Conservation (phyloP, 768 basidiomycete species). For the Nidula microcarpa region DNA sequence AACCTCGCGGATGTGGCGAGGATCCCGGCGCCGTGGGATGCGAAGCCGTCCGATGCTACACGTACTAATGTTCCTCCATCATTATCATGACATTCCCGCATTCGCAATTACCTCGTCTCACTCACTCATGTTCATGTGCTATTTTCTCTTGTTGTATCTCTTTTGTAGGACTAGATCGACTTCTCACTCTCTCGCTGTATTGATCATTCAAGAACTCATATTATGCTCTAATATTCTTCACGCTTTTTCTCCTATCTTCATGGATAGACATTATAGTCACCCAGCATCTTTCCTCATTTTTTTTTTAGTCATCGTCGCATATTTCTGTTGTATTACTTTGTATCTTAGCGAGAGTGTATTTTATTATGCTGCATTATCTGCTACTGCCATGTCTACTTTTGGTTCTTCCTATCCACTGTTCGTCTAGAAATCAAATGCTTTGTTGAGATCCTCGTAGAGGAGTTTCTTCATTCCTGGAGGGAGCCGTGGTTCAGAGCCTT, state of each 20-base stretch:
- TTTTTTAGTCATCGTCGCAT: background rate
- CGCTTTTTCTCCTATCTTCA: background rate
- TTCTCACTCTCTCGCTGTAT: background rate
- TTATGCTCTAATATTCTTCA: background rate
- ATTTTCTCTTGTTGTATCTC: background rate
- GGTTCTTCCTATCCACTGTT: background rate
- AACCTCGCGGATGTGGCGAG: constrained; percentile 74
- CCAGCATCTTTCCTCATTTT: background rate
- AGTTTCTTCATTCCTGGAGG: constrained; percentile 90
- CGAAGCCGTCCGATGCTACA: constrained; percentile 29
- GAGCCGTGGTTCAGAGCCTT: constrained; percentile 62
- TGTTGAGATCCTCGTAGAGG: constrained; percentile 82
- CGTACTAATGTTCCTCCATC: background rate
- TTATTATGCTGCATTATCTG: background rate
- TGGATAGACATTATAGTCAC: background rate
- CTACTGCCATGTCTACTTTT: too few species aligned
- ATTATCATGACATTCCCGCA: background rate
- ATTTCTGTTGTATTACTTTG: constrained; percentile 6
- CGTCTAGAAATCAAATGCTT: constrained; percentile 74
- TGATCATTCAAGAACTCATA: background rate
- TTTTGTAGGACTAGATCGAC: constrained; percentile 1
- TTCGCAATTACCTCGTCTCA: background rate
- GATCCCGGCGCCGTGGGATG: constrained; percentile 71
- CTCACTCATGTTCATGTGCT: background rate
- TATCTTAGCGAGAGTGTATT: background rate